Evolutionary conservation across 768 basidiomycete species (phyloP), one percentile per base, ranked within the genome.

Genomic region (Sporobolomyces pararoseus): DNA sequence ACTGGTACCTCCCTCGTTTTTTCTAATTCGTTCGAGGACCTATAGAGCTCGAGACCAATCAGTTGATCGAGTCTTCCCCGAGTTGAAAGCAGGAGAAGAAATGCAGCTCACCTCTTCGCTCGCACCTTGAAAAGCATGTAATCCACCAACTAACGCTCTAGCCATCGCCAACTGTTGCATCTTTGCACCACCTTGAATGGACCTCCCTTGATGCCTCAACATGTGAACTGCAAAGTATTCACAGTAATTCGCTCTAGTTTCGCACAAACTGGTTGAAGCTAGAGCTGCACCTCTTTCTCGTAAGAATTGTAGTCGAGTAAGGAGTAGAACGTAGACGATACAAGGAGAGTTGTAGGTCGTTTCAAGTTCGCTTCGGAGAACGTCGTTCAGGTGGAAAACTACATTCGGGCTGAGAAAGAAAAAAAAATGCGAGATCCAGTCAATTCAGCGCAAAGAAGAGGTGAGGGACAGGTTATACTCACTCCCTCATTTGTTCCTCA

Each of bases 1-100:
- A 55, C 79, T 79, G 12, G 77, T 76, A 19, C 78, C 74, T 19
- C 79, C 79, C 16, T 81, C 78, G 57, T 80, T 79, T n/a, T 79
- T 32, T 25, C 67, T 39, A 63, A 75, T 61, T 17, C 67, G 59
- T 29, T 62, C 53, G 39, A 74, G 31, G n/a, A 72, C 63, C 57
- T 59, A 27, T 12, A 27, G 50, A 51, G 46, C 9, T 9, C 39
- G 17, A 42, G 39, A 9, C 39, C 39, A 9, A 42, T 42, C 39
- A 42, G 39, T n/a, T 17, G 39, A 42, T 9, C 39, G 9, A 9
- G 17, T 42, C 39, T 42, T 9, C 10, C 39, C 9, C 9, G 39
- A 9, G 39, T 42, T 9, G 39, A 42, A 42, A 50, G 4, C 50
- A 16, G 19, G 25, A 63, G 35, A 37, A 23, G 23, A 44, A 14